Conservation (phyloP, 495 filamentous ascomycete genomes). For the Penicillium atrosanguineum region DNA sequence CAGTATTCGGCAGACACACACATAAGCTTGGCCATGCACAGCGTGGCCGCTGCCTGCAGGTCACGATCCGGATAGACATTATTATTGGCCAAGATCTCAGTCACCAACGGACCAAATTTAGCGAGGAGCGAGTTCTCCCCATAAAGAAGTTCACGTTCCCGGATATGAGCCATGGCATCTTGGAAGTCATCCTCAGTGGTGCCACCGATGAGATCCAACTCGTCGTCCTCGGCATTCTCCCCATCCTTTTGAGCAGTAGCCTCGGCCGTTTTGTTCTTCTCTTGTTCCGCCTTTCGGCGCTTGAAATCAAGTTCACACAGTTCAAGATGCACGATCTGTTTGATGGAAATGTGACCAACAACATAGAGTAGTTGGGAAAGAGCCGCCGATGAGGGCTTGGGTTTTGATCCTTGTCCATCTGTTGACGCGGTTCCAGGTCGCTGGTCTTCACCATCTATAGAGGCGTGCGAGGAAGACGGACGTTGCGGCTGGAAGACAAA, state of each 20-base stretch:
- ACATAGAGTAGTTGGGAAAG: slow-evolving; percentile 93
- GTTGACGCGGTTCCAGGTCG: slow-evolving; percentile 44
- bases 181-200: slow-evolving; percentile 99
- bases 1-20: slow-evolving; percentile 95
- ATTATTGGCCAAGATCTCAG: slow-evolving; percentile 92
- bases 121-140: slow-evolving; percentile 79
- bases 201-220: slow-evolving; percentile 93
- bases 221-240: slow-evolving; percentile 58
- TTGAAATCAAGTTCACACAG: slow-evolving; percentile 97
- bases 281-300: slow-evolving; percentile 88
- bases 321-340: slow-evolving; percentile 99
- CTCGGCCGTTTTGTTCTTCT: slow-evolving; percentile 69
- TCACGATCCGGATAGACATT: slow-evolving; percentile 82
- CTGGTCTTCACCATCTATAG: slow-evolving; percentile 41
- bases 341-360: slow-evolving; percentile 94
- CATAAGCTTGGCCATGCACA: slow-evolving; percentile 99
- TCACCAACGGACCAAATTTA: slow-evolving; percentile 85
- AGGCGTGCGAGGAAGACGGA: slow-evolving; percentile 28
- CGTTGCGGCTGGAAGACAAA: slow-evolving; percentile 64
- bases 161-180: slow-evolving; percentile 90
- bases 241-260: slow-evolving; percentile 45
- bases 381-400: slow-evolving; percentile 56
- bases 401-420: slow-evolving; percentile 27
- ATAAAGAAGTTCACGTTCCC: slow-evolving; percentile 91
- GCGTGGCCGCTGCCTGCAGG: slow-evolving; percentile 86